Evolutionary conservation across 805 yeast genomes (phyloP), one percentile per base, ranked within the genome.

Genomic region (Wickerhamiella alocasiicola): DNA sequence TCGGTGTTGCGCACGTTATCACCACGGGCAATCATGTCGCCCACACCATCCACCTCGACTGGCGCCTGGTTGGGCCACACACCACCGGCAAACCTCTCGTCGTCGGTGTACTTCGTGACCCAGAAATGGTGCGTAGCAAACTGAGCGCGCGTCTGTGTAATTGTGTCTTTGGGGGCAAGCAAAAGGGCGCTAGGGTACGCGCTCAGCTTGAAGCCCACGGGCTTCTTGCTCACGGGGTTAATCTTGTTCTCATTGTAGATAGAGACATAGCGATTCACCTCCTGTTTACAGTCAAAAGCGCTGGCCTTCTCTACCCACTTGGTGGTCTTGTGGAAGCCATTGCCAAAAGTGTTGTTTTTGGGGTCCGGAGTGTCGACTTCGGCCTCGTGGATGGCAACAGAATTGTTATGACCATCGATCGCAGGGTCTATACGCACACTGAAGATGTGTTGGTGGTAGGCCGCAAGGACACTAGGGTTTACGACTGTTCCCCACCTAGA

Each of bases 51-150:
- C 30, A 72, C 74, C 43, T 81, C 57, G 56, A 83, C 83, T 41
- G 69, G 69, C 5, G 87, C 76, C 64, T 81, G 93, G 62, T 81
- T 81, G 45, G 93, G 81, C 67, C 81, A 79, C 57, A 79, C 87
- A 58, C 93, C 93, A 43, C 85, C 85, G 40, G 84, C 84, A 50
- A 65, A 80, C 52, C 78, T 60, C 62, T 78, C 73, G 54, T 77
- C 68, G 55, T 81, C 93, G 41, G 63, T 63, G 63, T 78, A 77
- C 59, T 79, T 78, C 49, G 87, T 77, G 49, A 79, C 84, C 87
- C 88, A 81, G 48, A 78, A 60, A 57, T 78, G 88, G 56, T 81
- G 68, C 19, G 85, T 77, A 20, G 85, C 83, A 54, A 70, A 80
- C 44, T 64, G 65, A 15, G 88, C 87, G 67, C 91, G 75, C 62